These are phyloP conservation scores for Lotus japonicus DNA, from an alignment of 306 rosid genomes.

Conservation along the genomic window DNA sequence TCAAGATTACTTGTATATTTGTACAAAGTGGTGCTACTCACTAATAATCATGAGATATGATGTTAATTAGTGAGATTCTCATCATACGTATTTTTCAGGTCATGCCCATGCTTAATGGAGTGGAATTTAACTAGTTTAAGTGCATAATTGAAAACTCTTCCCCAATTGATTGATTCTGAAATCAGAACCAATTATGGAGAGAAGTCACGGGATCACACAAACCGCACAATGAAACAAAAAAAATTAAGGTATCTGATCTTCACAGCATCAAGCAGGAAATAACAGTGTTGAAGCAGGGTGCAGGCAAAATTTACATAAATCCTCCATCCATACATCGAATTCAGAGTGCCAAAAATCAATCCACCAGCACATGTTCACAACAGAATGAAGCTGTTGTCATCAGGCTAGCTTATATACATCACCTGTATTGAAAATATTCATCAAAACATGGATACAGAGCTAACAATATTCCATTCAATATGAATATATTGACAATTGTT, in stretches of 20 bases:
- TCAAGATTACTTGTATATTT: not conserved
- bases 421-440: constrained; percentile 8
- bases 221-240: not conserved
- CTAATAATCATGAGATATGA: not conserved
- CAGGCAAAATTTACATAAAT: not conserved
- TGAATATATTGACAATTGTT: not conserved
- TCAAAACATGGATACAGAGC: not conserved
- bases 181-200: too few relatives aligned
- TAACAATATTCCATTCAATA: not conserved
- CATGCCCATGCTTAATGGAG: too few relatives aligned
- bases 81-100: not conserved
- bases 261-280: not conserved
- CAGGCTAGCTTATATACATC: constrained; percentile 5
- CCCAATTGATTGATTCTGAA: too few relatives aligned
- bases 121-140: too few relatives aligned
- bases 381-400: constrained; percentile 5
- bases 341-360: constrained; percentile 8
- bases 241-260: not conserved
- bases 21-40: not conserved
- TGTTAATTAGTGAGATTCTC: not conserved
- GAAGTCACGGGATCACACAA: not conserved
- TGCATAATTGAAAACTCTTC: too few relatives aligned
- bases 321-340: constrained; percentile 13
- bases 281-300: not conserved
- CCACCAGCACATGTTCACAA: not conserved